Conservation (phyloP, 306 rosid species). For the Acacia acuminata region DNA sequence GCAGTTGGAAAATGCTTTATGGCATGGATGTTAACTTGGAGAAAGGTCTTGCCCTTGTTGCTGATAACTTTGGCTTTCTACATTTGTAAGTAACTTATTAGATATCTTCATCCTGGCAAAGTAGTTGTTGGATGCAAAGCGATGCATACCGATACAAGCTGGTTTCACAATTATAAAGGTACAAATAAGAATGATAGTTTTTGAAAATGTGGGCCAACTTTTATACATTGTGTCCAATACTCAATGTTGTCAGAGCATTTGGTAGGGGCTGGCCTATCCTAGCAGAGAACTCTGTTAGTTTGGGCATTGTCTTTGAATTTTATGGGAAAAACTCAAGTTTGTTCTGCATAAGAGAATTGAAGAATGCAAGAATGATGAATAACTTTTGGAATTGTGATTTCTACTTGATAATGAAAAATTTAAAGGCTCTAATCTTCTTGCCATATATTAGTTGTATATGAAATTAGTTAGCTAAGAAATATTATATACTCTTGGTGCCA, state of each 20-base stretch:
- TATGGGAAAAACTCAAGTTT: not conserved
- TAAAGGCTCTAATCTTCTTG: too few relatives aligned
- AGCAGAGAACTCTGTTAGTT: not conserved
- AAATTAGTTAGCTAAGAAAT: too few relatives aligned
- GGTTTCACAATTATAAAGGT: not conserved
- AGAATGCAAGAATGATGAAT: not conserved
- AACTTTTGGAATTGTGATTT: not conserved
- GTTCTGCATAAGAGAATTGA: not conserved
- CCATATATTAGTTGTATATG: too few relatives aligned
- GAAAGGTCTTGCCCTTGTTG: too few relatives aligned
- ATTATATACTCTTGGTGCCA: too few relatives aligned
- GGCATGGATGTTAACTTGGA: too few relatives aligned
- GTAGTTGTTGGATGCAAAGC: not conserved
- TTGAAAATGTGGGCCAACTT: not conserved
- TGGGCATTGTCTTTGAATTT: not conserved
- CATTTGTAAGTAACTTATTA: too few relatives aligned
- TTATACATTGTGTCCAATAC: not conserved
- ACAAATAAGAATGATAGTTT: not conserved
- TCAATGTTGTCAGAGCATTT: not conserved
- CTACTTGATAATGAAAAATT: slow-evolving; percentile 21
- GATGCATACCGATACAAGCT: not conserved
- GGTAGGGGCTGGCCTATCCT: slow-evolving; percentile 10
- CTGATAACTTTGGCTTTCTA: too few relatives aligned
- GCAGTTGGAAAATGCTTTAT: too few relatives aligned
- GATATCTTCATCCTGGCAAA: not conserved